These are phyloP conservation scores for Cyclanthera cordifolia DNA, from an alignment of 306 rosid genomes.

Conservation along the genomic window DNA sequence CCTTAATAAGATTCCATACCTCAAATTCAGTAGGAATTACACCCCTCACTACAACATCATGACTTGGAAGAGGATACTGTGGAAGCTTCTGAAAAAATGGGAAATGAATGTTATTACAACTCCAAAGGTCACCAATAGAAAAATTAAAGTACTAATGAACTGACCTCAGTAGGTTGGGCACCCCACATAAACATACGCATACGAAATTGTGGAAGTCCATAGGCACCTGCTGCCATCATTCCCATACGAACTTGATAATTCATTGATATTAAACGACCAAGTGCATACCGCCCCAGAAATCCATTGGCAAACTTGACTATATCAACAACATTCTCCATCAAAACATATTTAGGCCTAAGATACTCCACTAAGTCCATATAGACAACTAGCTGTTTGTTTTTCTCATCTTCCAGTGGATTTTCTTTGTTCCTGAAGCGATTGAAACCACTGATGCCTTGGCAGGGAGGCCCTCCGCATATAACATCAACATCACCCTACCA, in stretches of 20 bases:
- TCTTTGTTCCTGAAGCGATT: slow-evolving; percentile 48
- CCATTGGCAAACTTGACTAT: slow-evolving; percentile 58
- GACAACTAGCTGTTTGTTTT: slow-evolving; percentile 46
- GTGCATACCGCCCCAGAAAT: slow-evolving; percentile 61
- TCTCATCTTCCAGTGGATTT: slow-evolving; percentile 44
- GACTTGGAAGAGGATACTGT: slow-evolving; percentile 71
- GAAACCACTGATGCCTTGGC: slow-evolving; percentile 80
- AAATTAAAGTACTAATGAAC: neutral
- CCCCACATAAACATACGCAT: slow-evolving; percentile 86
- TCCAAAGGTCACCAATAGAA: neutral
- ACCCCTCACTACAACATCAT: slow-evolving; percentile 63
- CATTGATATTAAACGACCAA: slow-evolving; percentile 65
- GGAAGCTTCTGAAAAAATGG: slow-evolving; percentile 47
- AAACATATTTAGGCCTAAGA: slow-evolving; percentile 46
- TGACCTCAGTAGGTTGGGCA: slow-evolving; percentile 45
- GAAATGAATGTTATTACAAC: neutral
- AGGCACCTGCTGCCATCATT: slow-evolving; percentile 77
- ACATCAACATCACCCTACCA: slow-evolving; percentile 69
- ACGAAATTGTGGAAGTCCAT: slow-evolving; percentile 73
- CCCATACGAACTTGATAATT: slow-evolving; percentile 71
- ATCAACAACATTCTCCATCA: slow-evolving; percentile 84
- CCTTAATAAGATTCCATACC: slow-evolving; percentile 22
- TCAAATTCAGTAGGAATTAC: slow-evolving; percentile 54
- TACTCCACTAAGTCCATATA: slow-evolving; percentile 53
- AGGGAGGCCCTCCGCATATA: slow-evolving; percentile 86